A percentile compares a stretch with the other conserved stretches of the same genome.
phyloP scores from a whole-genome alignment of 2,329 filamentous ascomycete species.

The Venturia carpophila region DNA sequence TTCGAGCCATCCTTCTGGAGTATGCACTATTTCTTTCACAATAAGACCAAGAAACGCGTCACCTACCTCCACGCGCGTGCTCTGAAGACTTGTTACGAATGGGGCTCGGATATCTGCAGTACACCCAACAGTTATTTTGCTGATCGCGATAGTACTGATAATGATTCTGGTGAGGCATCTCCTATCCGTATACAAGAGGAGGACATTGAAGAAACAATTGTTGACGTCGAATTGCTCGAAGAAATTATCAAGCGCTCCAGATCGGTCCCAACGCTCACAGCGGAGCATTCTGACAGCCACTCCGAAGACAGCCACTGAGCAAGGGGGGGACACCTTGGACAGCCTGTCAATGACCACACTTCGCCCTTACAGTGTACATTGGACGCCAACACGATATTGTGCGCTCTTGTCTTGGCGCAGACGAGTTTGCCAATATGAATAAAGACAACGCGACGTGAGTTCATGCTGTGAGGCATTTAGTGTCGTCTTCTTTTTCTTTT shows the following conservation, averaged over 20 bases:
- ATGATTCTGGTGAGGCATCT: slow-evolving; percentile 16
- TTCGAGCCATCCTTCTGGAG: slow-evolving; percentile 94
- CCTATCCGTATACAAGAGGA: slow-evolving; percentile 24
- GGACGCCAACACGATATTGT: neutral
- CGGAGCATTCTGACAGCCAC: neutral
- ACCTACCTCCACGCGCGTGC: slow-evolving; percentile 89
- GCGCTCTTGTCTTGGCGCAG: neutral
- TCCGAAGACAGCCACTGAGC: neutral
- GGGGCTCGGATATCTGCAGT: neutral
- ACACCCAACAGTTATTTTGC: neutral
- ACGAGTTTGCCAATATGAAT: neutral
- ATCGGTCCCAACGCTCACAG: neutral
- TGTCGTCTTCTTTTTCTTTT: neutral
- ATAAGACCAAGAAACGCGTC: slow-evolving; percentile 82
- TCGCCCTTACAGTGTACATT: neutral
- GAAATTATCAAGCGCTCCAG: slow-evolving; percentile 12
- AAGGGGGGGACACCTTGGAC: neutral
- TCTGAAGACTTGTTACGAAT: neutral
- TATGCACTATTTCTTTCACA: slow-evolving; percentile 96
- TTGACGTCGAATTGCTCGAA: slow-evolving; percentile 8
- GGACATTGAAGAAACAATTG: slow-evolving; percentile 41
- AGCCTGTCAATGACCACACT: neutral
- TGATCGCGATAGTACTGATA: slow-evolving; percentile 5
- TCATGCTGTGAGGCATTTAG: neutral
- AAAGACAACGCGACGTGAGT: neutral